Evolutionary conservation across 2,329 filamentous ascomycete genomes (phyloP).

Genomic region (Cytospora paraplurivora): DNA sequence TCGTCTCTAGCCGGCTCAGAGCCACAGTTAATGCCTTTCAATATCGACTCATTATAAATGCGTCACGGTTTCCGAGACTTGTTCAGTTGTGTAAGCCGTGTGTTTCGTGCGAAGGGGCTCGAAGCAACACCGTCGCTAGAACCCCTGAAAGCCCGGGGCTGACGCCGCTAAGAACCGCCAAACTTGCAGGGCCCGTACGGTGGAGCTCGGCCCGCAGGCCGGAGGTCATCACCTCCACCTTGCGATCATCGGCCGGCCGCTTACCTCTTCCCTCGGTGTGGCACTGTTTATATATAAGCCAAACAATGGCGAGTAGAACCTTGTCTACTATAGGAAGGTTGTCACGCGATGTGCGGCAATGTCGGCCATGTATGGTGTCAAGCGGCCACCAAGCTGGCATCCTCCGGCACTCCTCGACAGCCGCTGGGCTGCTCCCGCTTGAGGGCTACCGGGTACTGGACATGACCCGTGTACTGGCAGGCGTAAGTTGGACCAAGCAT

Average conservation of each 20-base stretch:
- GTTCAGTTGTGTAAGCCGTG: too few relatives aligned
- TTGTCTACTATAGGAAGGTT: slow-evolving; percentile 6
- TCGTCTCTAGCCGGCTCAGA: too few relatives aligned
- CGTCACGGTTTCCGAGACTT: too few relatives aligned
- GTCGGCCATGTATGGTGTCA: background rate
- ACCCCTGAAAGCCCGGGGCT: slow-evolving; percentile 4
- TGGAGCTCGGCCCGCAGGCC: slow-evolving; percentile 17
- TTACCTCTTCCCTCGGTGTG: background rate
- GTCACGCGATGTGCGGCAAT: background rate
- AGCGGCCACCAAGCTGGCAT: background rate
- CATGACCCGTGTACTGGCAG: slow-evolving; percentile 94
- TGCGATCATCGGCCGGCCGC: slow-evolving; percentile 3
- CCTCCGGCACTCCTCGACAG: slow-evolving; percentile 21
- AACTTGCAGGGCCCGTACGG: background rate
- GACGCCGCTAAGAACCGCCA: slow-evolving; percentile 9
- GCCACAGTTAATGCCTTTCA: too few relatives aligned
- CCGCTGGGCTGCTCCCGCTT: slow-evolving; percentile 59
- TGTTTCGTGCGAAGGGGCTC: too few relatives aligned
- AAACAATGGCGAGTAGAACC: slow-evolving; percentile 16
- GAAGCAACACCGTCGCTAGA: background rate
- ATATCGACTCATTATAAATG: too few relatives aligned
- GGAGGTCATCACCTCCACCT: background rate
- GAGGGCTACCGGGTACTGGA: slow-evolving; percentile 88
- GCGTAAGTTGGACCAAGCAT: slow-evolving; percentile 60
- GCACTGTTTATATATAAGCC: background rate